Evolutionary conservation across 2,329 filamentous ascomycete species (phyloP).

Genomic region (Pestalotiopsis sp.): DNA sequence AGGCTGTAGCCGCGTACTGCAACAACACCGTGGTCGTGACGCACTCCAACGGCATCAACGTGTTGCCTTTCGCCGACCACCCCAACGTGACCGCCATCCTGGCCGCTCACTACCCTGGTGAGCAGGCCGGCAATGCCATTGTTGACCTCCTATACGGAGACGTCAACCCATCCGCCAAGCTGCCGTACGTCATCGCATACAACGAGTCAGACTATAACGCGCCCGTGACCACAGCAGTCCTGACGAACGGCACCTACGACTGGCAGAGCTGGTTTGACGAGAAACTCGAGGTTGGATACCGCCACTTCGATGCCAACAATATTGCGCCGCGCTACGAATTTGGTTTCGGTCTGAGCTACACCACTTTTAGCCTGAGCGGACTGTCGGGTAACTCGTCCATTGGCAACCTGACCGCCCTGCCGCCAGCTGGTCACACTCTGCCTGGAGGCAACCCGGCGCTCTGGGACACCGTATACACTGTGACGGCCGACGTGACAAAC

Average conservation of each 20-base stretch:
- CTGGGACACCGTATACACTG: constrained; percentile 69
- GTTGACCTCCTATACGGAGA: constrained; percentile 65
- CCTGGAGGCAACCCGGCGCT: constrained; percentile 67
- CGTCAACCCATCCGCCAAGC: constrained; percentile 61
- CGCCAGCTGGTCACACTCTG: constrained; percentile 35
- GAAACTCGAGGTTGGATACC: constrained; percentile 70
- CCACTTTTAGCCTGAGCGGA: constrained; percentile 53
- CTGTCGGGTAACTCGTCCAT: constrained; percentile 10
- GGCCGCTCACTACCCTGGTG: constrained; percentile 62
- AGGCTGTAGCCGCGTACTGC: constrained; percentile 44
- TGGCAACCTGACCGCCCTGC: neutral
- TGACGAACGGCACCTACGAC: constrained; percentile 38
- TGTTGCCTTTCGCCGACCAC: constrained; percentile 57
- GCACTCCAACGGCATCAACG: constrained; percentile 62
- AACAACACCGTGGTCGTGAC: constrained; percentile 58
- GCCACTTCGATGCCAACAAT: constrained; percentile 62
- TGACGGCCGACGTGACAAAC: constrained; percentile 71
- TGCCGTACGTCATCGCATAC: constrained; percentile 71
- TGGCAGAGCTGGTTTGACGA: constrained; percentile 58
- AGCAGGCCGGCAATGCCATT: constrained; percentile 65
- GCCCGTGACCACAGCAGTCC: constrained; percentile 38
- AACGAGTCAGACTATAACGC: constrained; percentile 51
- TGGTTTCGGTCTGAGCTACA: constrained; percentile 63
- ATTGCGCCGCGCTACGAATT: constrained; percentile 67
- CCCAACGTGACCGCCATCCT: constrained; percentile 65